A percentile compares a stretch with the other conserved stretches of the same genome.
Evolutionary conservation across 768 basidiomycete genomes (phyloP).

Genomic region (Amanita muscaria): DNA sequence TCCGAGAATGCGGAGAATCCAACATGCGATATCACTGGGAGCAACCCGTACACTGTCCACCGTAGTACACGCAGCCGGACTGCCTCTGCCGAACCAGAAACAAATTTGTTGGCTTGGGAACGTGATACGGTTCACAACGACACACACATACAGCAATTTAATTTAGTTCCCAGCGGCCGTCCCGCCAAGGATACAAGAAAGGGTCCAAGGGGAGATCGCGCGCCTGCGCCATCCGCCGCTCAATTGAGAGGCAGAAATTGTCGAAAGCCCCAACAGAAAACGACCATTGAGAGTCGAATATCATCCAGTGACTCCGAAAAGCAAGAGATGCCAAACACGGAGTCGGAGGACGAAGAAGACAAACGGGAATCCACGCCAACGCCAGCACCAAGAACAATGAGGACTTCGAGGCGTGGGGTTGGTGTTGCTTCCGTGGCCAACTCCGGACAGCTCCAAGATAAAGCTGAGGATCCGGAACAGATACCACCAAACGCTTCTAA

Average conservation of each 20-base stretch:
- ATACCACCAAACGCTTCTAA: background rate
- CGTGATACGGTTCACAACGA: background rate
- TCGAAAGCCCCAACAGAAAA: no score
- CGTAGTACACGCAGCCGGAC: constrained; percentile 1
- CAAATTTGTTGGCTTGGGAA: background rate
- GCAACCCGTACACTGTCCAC: background rate
- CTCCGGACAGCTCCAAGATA: background rate
- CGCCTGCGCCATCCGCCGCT: no score
- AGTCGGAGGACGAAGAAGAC: background rate
- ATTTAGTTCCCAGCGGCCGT: no score
- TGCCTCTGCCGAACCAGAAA: constrained; percentile 1
- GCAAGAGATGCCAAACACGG: background rate
- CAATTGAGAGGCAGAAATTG: no score
- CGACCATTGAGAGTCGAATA: no score
- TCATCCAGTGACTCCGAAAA: no score
- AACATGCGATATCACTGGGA: background rate
- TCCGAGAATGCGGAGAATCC: background rate
- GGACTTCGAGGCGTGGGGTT: background rate
- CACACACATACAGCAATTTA: background rate
- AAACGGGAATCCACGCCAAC: background rate
- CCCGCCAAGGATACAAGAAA: background rate
- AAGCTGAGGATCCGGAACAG: background rate
- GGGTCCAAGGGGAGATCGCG: no score
- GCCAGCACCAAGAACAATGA: background rate
- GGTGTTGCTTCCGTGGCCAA: background rate